These are phyloP conservation scores for Austroboletus novae-zelandiae DNA, from an alignment of 1,284 basidiomycete species.

Conservation along the genomic window DNA sequence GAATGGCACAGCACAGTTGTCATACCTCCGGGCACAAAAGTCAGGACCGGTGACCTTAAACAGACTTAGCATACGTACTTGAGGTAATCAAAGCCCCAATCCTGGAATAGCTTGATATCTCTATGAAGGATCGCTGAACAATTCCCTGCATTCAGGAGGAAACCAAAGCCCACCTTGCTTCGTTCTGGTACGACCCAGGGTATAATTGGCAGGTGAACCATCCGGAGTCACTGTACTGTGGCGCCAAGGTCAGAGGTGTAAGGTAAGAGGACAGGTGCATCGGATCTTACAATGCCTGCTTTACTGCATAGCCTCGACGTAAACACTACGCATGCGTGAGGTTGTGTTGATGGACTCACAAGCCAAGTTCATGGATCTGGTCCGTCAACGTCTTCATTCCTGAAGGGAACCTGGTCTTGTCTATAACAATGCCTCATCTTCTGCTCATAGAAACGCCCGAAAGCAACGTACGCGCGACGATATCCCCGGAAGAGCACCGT, in stretches of 20 bases:
- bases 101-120: constrained; percentile 48
- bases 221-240: constrained; percentile 33
- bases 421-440: constrained; percentile 25
- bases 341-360: constrained; percentile 38
- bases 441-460: background rate
- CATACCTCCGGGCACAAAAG: constrained; percentile 40
- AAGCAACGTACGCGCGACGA: constrained; percentile 42
- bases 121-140: constrained; percentile 16
- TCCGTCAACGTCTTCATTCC: constrained; percentile 54
- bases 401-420: constrained; percentile 42
- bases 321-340: background rate
- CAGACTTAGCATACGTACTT: constrained; percentile 40
- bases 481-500: constrained; percentile 43
- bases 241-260: constrained; percentile 3
- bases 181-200: constrained; percentile 32
- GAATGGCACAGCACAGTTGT: constrained; percentile 58
- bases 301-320: constrained; percentile 34
- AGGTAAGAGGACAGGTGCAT: background rate
- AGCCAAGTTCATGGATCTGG: constrained; percentile 48
- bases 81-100: constrained; percentile 60
- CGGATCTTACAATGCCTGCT: constrained; percentile 46
- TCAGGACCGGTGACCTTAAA: background rate
- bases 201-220: constrained; percentile 36
- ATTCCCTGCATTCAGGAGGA: background rate
- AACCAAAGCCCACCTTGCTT: constrained; percentile 20